Evolutionary conservation across 1,139 yeast genomes (phyloP).

Genomic region (Kluyveromyces sp.): DNA sequence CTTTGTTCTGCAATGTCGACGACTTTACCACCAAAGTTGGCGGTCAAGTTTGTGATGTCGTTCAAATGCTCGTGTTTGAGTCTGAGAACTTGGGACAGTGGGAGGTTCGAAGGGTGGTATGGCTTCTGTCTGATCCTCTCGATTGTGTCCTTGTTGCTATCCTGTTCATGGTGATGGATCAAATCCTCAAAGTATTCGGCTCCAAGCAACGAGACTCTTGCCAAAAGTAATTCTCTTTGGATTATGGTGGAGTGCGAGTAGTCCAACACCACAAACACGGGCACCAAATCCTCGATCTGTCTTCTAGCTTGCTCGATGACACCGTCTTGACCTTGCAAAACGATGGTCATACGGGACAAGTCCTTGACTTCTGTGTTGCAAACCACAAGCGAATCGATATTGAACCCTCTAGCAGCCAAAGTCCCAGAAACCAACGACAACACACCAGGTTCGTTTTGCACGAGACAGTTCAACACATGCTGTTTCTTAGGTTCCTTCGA

Average conservation of each 20-base stretch:
- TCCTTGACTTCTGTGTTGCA: slow-evolving; percentile 95
- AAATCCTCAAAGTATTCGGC: slow-evolving; percentile 96
- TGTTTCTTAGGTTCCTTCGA: slow-evolving; percentile 59
- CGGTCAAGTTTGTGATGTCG: slow-evolving; percentile 72
- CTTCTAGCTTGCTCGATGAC: slow-evolving; percentile 98
- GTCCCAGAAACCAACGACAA: slow-evolving; percentile 89
- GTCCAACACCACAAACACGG: slow-evolving; percentile 95
- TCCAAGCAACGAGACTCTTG: slow-evolving; percentile 86
- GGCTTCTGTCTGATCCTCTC: slow-evolving; percentile 38
- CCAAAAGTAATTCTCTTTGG: slow-evolving; percentile 80
- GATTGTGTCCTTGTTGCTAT: slow-evolving; percentile 9
- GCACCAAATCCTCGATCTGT: slow-evolving; percentile 95
- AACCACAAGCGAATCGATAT: slow-evolving; percentile 92
- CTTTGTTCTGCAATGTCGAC: slow-evolving; percentile 91
- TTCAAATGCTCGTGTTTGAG: slow-evolving; percentile 86
- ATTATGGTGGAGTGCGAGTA: slow-evolving; percentile 86
- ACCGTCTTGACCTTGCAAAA: slow-evolving; percentile 88
- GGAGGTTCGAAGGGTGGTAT: slow-evolving; percentile 82
- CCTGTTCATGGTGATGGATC: slow-evolving; percentile 71
- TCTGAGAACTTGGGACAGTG: slow-evolving; percentile 88
- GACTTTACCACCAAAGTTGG: slow-evolving; percentile 85
- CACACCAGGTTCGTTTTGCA: slow-evolving; percentile 98
- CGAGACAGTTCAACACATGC: slow-evolving; percentile 92
- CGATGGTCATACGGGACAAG: slow-evolving; percentile 93
- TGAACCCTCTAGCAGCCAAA: slow-evolving; percentile 95